Conservation (phyloP, 1,284 basidiomycete genomes). For the Cutaneotrichosporon sp. region DNA sequence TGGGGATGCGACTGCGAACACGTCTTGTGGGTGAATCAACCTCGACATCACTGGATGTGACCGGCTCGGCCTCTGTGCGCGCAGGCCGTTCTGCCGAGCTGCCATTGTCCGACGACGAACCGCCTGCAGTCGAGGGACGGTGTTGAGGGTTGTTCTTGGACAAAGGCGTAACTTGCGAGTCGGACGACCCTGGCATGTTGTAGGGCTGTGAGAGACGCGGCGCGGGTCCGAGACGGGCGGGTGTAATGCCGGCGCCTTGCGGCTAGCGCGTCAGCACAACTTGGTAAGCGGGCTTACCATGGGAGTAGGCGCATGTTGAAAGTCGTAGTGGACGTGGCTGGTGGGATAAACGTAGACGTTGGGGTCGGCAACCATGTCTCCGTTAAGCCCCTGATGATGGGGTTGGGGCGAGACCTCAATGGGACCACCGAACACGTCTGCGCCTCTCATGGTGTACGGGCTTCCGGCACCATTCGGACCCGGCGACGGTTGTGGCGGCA, state of each 20-base stretch:
- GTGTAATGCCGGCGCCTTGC: slow-evolving; percentile 38
- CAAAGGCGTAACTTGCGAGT: slow-evolving; percentile 19
- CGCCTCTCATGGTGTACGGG: background rate
- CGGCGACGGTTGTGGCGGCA: background rate
- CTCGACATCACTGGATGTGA: slow-evolving; percentile 42
- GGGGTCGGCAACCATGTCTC: background rate
- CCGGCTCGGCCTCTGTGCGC: slow-evolving; percentile 4
- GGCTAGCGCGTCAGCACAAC: background rate
- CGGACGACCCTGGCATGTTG: slow-evolving; percentile 27
- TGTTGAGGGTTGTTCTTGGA: slow-evolving; percentile 6
- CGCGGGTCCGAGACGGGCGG: slow-evolving; percentile 47
- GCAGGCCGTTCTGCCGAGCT: slow-evolving; percentile 24
- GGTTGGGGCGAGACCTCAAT: background rate
- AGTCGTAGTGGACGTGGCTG: background rate
- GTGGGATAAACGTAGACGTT: background rate
- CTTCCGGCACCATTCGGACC: background rate
- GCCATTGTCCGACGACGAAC: slow-evolving; percentile 16
- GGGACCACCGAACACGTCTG: background rate
- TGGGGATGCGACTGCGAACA: slow-evolving; percentile 17
- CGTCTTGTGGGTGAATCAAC: slow-evolving; percentile 44
- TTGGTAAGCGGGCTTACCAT: background rate
- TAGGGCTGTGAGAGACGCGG: slow-evolving; percentile 37
- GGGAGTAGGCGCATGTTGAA: slow-evolving; percentile 12
- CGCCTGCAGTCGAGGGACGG: slow-evolving; percentile 17
- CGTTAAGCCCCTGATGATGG: background rate